Conservation (phyloP, 2,329 filamentous ascomycete species). For the Venturia aucupariae region DNA sequence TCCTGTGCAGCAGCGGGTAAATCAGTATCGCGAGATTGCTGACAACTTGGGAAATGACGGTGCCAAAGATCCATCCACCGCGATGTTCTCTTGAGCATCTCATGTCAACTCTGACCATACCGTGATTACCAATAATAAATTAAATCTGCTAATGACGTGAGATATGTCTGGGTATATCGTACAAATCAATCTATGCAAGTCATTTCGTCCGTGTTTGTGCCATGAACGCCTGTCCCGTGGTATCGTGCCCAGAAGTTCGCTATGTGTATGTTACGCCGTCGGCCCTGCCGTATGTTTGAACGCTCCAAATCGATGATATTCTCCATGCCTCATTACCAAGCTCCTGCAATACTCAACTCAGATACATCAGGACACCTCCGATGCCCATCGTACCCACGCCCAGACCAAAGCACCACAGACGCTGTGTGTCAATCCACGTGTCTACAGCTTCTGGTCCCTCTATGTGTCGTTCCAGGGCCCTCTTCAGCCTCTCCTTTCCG, state of each 20-base stretch:
- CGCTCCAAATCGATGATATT: neutral
- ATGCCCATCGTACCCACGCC: conserved; percentile 33
- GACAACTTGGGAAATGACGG: no score
- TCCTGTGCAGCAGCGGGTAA: no score
- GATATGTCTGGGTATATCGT: neutral
- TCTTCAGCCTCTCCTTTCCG: conserved; percentile 19
- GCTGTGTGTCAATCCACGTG: conserved; percentile 32
- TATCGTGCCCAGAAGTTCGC: neutral
- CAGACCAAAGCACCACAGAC: conserved; percentile 43
- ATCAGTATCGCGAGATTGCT: no score
- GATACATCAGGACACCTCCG: conserved; percentile 31
- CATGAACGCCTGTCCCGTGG: neutral
- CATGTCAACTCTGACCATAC: neutral
- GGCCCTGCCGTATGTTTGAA: neutral
- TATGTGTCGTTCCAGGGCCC: conserved; percentile 24
- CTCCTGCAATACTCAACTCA: neutral
- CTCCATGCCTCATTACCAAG: neutral
- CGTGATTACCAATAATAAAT: neutral
- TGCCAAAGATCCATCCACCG: no score
- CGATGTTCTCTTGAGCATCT: no score
- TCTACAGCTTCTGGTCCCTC: conserved; percentile 33
- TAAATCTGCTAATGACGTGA: neutral
- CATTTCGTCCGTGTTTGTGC: neutral
- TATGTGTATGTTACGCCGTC: neutral
- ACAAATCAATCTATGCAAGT: neutral